Evolutionary conservation across 352 stramenopile species (phyloP).

Genomic region (Phytophthora rubi): DNA sequence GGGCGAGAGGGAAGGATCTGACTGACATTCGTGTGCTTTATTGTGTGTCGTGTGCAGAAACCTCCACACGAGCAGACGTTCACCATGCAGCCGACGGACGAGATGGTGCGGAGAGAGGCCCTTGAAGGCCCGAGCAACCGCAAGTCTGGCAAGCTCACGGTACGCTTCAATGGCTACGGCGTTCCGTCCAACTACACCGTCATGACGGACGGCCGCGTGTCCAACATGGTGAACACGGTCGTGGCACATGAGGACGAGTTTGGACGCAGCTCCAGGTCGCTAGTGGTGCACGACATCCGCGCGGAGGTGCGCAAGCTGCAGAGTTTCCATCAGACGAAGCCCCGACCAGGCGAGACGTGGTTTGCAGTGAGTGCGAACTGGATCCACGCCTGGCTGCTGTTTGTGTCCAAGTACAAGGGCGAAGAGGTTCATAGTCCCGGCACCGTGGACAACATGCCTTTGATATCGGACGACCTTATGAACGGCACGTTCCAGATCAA

Average conservation of each 20-base stretch:
- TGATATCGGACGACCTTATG: conserved; percentile 72
- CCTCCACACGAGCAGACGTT: conserved; percentile 63
- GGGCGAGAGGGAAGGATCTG: background rate
- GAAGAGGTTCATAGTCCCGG: conserved; percentile 61
- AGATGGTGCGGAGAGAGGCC: conserved; percentile 58
- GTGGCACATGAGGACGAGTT: conserved; percentile 83
- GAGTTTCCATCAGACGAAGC: conserved; percentile 70
- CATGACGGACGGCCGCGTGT: conserved; percentile 56
- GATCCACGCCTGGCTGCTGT: conserved; percentile 76
- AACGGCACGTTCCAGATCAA: conserved; percentile 78
- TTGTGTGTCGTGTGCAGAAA: conserved; percentile 45
- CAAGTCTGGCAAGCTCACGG: conserved; percentile 69
- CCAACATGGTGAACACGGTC: conserved; percentile 50
- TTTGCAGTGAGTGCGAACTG: conserved; percentile 69
- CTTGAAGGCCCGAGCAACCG: conserved; percentile 62
- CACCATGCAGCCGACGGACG: conserved; percentile 63
- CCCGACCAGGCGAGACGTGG: conserved; percentile 65
- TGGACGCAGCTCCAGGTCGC: conserved; percentile 41
- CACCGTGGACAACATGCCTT: conserved; percentile 75
- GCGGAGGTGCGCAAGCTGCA: conserved; percentile 69
- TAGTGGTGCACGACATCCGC: conserved; percentile 62
- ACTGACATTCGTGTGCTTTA: conserved; percentile 12
- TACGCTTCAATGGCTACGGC: conserved; percentile 77
- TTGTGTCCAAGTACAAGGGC: conserved; percentile 78
- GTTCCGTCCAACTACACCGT: conserved; percentile 65